Evolutionary conservation across 2,329 filamentous ascomycete genomes (phyloP).

Genomic region (Colletotrichum euphorbiae): DNA sequence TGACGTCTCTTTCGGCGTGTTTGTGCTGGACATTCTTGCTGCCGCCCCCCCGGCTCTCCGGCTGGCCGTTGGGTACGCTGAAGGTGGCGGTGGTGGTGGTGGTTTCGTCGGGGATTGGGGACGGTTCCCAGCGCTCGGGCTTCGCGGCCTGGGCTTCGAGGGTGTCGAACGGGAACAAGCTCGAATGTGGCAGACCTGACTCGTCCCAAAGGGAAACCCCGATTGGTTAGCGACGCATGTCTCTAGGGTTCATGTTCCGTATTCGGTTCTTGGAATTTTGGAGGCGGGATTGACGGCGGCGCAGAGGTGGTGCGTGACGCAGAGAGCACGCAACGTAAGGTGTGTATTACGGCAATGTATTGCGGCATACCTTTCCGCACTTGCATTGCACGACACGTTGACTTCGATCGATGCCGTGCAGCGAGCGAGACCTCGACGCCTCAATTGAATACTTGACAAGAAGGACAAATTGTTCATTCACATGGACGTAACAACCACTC

Average conservation of each 20-base stretch:
- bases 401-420: neutral
- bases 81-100: constrained; percentile 51
- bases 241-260: neutral
- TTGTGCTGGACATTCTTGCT: neutral
- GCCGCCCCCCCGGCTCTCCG: constrained; percentile 40
- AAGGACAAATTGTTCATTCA: neutral
- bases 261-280: constrained; percentile 1
- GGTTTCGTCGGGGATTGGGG: constrained; percentile 57
- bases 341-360: constrained; percentile 35
- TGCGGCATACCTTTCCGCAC: constrained; percentile 24
- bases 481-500: constrained; percentile 41
- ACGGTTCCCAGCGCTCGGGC: constrained; percentile 79
- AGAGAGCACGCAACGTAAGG: constrained; percentile 33
- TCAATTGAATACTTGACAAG: neutral
- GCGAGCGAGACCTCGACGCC: neutral
- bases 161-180: constrained; percentile 91
- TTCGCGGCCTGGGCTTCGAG: constrained; percentile 84
- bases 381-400: neutral
- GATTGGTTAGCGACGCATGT: constrained; percentile 19
- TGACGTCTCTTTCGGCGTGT: constrained; percentile 16
- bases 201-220: neutral
- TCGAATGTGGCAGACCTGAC: constrained; percentile 80
- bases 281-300: neutral
- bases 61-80: constrained; percentile 50
- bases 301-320: neutral